Evolutionary conservation across 1,139 yeast species (phyloP).

Genomic region (Hemisphaericaspora xylanilytica): DNA sequence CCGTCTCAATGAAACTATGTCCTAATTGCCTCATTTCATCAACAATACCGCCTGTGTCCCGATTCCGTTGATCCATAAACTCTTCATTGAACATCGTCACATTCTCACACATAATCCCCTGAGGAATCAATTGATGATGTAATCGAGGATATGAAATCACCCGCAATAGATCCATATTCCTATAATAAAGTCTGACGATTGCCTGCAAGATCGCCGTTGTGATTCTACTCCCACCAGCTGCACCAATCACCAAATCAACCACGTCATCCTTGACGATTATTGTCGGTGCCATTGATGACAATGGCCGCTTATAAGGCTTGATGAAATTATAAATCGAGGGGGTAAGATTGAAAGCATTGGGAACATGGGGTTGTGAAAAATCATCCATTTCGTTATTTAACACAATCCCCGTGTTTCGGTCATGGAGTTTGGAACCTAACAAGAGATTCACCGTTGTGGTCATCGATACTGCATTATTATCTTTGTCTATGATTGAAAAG

Average conservation of each 20-base stretch:
- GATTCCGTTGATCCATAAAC: conserved; percentile 17
- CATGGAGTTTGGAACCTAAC: conserved; percentile 83
- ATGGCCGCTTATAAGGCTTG: conserved; percentile 73
- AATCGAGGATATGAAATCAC: conserved; percentile 75
- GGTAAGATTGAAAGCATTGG: conserved; percentile 74
- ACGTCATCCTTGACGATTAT: conserved; percentile 55
- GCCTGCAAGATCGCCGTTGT: conserved; percentile 84
- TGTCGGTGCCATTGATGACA: conserved; percentile 81
- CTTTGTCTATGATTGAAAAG: conserved; percentile 69
- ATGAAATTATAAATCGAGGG: conserved; percentile 82
- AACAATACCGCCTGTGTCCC: conserved; percentile 7
- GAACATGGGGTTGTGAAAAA: conserved; percentile 68
- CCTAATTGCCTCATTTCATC: conserved; percentile 21
- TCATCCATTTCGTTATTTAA: conserved; percentile 95
- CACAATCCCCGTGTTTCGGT: conserved; percentile 75
- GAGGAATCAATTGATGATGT: conserved; percentile 89
- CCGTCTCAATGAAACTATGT: conserved; percentile 32
- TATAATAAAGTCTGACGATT: conserved; percentile 61
- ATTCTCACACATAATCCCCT: conserved; percentile 60
- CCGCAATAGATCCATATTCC: conserved; percentile 57
- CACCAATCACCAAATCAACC: conserved; percentile 76
- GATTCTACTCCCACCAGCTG: conserved; percentile 93
- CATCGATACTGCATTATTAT: conserved; percentile 74
- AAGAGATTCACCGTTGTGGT: conserved; percentile 87
- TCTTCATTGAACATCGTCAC: conserved; percentile 29